Percentiles rank a stretch among this genome's conserved stretches.
These are phyloP conservation scores for Penstemon davidsonii DNA, from an alignment of 257 asterid species.

Conservation along the genomic window DNA sequence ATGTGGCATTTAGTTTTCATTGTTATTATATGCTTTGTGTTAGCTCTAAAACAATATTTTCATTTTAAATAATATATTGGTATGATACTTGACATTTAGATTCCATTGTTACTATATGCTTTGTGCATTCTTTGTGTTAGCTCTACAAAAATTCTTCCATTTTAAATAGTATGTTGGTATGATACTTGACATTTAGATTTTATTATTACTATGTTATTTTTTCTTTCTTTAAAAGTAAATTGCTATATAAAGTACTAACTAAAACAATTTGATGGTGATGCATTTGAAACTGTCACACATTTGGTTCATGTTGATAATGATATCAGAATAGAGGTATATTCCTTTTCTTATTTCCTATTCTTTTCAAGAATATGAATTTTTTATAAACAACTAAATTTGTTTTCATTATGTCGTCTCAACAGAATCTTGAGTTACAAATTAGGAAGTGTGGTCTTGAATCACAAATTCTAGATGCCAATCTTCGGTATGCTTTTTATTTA, in stretches of 20 bases:
- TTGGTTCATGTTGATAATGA: background rate
- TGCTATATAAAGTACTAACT: conserved; percentile 21
- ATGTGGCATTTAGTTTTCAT: no score
- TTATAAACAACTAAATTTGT: background rate
- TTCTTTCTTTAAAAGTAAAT: background rate
- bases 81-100: no score
- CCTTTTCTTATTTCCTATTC: background rate
- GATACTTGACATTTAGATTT: no score
- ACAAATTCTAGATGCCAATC: conserved; percentile 47
- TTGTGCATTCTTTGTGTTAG: no score
- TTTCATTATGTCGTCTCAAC: conserved; percentile 10
- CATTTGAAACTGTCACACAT: background rate
- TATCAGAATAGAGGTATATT: conserved; percentile 46
- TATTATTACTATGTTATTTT: background rate
- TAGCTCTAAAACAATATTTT: no score
- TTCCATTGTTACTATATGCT: no score
- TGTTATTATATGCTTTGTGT: no score
- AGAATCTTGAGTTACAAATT: conserved; percentile 60
- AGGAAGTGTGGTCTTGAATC: conserved; percentile 40
- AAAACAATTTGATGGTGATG: conserved; percentile 15
- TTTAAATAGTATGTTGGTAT: no score
- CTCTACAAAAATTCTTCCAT: no score
- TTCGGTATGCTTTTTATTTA: conserved; percentile 37
- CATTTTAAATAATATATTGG: no score
- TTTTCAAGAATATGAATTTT: background rate